These are phyloP conservation scores for Cicer chorassanicum DNA, from an alignment of 306 rosid species.

Conservation along the genomic window DNA sequence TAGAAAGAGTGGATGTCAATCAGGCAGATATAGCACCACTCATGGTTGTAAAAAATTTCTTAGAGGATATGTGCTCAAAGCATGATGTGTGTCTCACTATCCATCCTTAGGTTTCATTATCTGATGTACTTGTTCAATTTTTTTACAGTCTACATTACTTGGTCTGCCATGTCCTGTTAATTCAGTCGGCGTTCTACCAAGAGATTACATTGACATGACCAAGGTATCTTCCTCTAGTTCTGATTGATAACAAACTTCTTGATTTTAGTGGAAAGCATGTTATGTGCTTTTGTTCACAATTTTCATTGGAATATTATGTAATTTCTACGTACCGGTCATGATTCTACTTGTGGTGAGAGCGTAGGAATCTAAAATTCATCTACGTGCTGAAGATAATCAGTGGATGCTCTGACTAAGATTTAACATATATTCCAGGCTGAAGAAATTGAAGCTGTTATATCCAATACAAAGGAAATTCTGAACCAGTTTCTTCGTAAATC, in stretches of 20 bases:
- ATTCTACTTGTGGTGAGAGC: constrained; percentile 30
- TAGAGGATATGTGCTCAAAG: constrained; percentile 22
- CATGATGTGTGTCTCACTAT: constrained; percentile 23
- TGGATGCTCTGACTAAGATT: constrained; percentile 35
- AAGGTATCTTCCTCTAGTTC: constrained; percentile 60
- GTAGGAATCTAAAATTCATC: constrained; percentile 27
- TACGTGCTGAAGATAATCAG: constrained; percentile 20
- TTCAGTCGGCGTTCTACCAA: constrained; percentile 88
- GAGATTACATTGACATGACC: constrained; percentile 67
- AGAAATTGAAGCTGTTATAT: constrained; percentile 85
- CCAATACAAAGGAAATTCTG: constrained; percentile 77
- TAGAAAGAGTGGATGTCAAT: constrained; percentile 93
- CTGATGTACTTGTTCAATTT: constrained; percentile 48
- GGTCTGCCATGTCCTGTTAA: constrained; percentile 88
- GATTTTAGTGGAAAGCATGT: constrained; percentile 18
- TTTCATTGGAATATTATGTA: constrained; percentile 29
- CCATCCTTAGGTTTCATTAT: constrained; percentile 40
- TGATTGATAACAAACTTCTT: constrained; percentile 36
- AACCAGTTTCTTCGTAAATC: constrained; percentile 84
- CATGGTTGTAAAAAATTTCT: constrained; percentile 60
- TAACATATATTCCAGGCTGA: constrained; percentile 61
- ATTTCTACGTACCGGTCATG: constrained; percentile 10
- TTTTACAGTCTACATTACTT: constrained; percentile 80
- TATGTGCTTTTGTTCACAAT: constrained; percentile 17
- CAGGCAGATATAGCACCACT: constrained; percentile 95